Evolutionary conservation across 2,329 filamentous ascomycete species (phyloP), one percentile per base, ranked within the genome.

Genomic region (Fusarium paranaense): DNA sequence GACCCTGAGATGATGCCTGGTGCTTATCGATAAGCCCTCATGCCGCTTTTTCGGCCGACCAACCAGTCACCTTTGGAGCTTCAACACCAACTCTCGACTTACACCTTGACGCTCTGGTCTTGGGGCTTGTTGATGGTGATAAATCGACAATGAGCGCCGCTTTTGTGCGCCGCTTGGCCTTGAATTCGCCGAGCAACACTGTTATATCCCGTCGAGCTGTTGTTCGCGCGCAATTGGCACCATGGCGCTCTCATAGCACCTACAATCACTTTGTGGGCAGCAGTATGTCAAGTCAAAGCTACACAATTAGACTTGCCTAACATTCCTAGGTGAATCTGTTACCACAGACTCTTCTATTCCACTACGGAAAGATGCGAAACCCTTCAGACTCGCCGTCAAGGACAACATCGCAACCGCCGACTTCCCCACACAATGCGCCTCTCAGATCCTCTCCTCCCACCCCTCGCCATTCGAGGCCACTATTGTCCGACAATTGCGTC

Each of bases 361-460:
- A 5, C 68, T 69, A 9, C 72, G 67, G 13, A 68, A 77, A 27
- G 71, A 77, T 62, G 73, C 75, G 38, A 77, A 72, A 10, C 72
- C 78, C 7, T 86, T 88, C 70, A 82, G 80, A 35, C 84, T 94
- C 61, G 91, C 91, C 6, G 86, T 95, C 62, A 95, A 95, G 80
- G 93, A 95, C 83, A 95, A 95, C 80, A 94, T 95, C 73, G 89
- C 91, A 62, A 93, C 92, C 1, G 81, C 80, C 22, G 84, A 87
- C 37, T 82, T 90, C n/a, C 88, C 89, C 2, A 98, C 95, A 27
- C 97, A 95, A 83, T 97, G 95, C 83, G 94, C 91, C 72, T 98
- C 96, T 3, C 85, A 85, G 22, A 93, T 95, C 64, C 89, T 98
- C 45, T 80, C 86, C n/a, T 86, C 86, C 70, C 94, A 95, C 82